Evolutionary conservation across 148 eudicot species (phyloP), one percentile per base, ranked within the genome.

Genomic region (Drosera capensis): DNA sequence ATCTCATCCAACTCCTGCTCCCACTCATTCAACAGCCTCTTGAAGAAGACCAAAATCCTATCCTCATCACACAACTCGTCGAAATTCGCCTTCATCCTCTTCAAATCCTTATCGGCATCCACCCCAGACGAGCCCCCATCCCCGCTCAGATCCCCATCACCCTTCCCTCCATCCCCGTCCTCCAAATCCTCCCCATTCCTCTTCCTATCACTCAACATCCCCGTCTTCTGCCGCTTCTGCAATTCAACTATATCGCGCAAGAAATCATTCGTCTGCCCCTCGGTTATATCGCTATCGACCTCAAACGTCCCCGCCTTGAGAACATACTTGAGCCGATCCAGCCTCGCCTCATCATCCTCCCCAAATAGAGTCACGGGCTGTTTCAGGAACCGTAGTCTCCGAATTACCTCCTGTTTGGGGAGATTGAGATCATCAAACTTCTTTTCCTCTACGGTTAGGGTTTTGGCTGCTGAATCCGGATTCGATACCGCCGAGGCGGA

Each of bases 211-310:
- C 80, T 57, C 72, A n/a, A n/a, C n/a, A 68, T 71, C 63, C 96
- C 96, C 5, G 74, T 65, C 47, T 75, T 79, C 63, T 82, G 96
- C 54, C 90, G 54, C 67, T 80, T 88, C 83, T 88, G 82, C 68
- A 88, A 44, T 61, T 88, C 83, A 29, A 71, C 81, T 1, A 88
- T 88, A 65, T 83, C 94, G 6, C 94, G 66, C 71, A 88, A 59
- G 51, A 88, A 88, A 59, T 88, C 96, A 57, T 88, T 83, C 1
- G 96, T 88, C 38, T 88, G 94, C 3, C 96, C 94, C 52, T 88
- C 94, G 0, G 86, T 88, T 83, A 88, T 74, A 56, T 88, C 94
- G 50, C 72, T 74, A 47, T 88, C 96, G 2, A 88, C 68, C 67
- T 88, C 96, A 54, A 88, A 88, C 28, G 47, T 40, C 13, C 96